These are phyloP conservation scores for Polyplosphaeria fusca DNA, from an alignment of 495 filamentous ascomycete genomes.

Conservation along the genomic window DNA sequence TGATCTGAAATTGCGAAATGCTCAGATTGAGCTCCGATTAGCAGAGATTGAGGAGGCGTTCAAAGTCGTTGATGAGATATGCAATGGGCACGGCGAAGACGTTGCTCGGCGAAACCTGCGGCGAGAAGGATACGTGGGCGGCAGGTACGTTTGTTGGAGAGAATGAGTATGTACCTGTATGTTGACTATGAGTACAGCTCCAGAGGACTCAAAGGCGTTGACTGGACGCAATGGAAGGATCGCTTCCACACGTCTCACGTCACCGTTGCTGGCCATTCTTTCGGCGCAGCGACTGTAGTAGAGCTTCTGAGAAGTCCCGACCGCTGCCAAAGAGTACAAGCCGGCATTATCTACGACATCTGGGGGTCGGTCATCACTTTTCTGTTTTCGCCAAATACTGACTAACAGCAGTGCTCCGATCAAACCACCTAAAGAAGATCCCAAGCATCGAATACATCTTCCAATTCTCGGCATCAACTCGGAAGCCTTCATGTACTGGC, in stretches of 20 bases:
- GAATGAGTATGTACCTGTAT: too few relatives aligned
- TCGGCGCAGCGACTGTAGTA: constrained; percentile 42
- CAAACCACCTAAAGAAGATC: constrained; percentile 33
- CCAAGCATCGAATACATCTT: constrained; percentile 44
- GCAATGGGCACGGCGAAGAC: constrained; percentile 36
- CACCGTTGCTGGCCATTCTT: constrained; percentile 42
- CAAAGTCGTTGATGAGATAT: constrained; percentile 37
- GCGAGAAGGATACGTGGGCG: constrained; percentile 50
- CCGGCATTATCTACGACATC: constrained; percentile 59
- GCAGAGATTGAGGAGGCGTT: constrained; percentile 48
- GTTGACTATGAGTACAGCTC: too few relatives aligned
- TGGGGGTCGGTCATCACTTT: constrained; percentile 47
- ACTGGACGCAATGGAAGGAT: constrained; percentile 43
- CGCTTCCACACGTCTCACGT: constrained; percentile 37
- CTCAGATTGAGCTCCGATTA: constrained; percentile 45
- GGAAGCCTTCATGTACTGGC: constrained; percentile 63
- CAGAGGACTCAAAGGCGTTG: constrained; percentile 44
- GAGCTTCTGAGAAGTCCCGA: constrained; percentile 47
- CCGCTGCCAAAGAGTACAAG: constrained; percentile 50
- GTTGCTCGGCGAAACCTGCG: constrained; percentile 49
- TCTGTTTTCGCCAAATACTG: constrained; percentile 2
- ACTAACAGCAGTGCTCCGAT: constrained; percentile 35
- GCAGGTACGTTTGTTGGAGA: too few relatives aligned
- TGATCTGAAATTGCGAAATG: constrained; percentile 43
- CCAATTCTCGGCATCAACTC: constrained; percentile 58